A percentile compares a stretch with the other conserved stretches of the same genome.
These are phyloP conservation scores for Handroanthus guayacan DNA, from an alignment of 257 asterid species.

Conservation along the genomic window DNA sequence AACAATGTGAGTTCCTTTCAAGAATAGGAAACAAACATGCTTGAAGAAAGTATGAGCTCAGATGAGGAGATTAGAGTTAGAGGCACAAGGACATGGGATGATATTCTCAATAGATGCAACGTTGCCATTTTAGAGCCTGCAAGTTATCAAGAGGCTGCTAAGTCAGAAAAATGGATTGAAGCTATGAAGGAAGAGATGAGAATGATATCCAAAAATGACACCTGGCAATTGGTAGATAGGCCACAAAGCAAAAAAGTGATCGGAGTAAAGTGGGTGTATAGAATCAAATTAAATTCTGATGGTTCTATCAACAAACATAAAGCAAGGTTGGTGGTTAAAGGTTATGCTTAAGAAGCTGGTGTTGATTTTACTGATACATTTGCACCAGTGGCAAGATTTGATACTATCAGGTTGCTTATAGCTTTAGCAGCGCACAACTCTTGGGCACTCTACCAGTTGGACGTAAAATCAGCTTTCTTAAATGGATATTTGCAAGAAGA, in stretches of 20 bases:
- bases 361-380: background rate
- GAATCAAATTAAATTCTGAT: too few species aligned
- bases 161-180: background rate
- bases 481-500: background rate
- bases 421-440: background rate
- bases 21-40: background rate
- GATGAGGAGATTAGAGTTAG: background rate
- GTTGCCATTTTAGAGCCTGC: too few species aligned
- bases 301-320: too few species aligned
- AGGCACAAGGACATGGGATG: background rate
- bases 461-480: background rate
- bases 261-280: too few species aligned
- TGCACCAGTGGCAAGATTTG: background rate
- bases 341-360: background rate
- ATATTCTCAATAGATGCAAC: background rate
- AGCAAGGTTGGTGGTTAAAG: background rate
- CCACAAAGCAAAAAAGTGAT: background rate
- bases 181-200: background rate
- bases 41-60: too few species aligned
- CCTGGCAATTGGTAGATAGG: background rate
- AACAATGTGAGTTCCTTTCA: background rate
- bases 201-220: background rate
- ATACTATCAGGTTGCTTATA: background rate
- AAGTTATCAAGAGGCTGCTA: too few species aligned
- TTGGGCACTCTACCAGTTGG: background rate